These are phyloP conservation scores for Glycine tomentella DNA, from an alignment of 306 rosid species.

Conservation along the genomic window DNA sequence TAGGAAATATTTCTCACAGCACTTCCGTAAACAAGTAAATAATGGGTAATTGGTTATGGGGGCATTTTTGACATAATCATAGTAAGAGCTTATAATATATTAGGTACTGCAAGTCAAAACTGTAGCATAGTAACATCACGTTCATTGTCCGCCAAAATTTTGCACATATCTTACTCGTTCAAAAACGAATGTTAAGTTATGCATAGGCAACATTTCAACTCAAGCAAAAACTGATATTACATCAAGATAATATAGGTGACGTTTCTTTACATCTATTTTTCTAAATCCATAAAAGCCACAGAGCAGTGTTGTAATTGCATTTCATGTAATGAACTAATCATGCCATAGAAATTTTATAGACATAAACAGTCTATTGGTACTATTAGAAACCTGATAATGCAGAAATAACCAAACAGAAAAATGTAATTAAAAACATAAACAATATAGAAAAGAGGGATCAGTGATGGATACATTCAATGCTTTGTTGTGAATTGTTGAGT, in stretches of 20 bases:
- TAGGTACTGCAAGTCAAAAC: slow-evolving; percentile 7
- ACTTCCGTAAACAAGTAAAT: not conserved
- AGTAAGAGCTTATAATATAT: not conserved
- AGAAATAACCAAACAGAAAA: slow-evolving; percentile 36
- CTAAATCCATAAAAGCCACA: slow-evolving; percentile 23
- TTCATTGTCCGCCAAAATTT: slow-evolving; percentile 11
- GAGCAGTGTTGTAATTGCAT: not conserved
- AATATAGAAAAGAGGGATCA: not conserved
- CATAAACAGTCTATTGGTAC: slow-evolving; percentile 34
- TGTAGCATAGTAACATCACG: not conserved
- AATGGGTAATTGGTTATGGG: not conserved
- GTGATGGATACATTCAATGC: slow-evolving; percentile 88
- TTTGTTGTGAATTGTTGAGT: slow-evolving; percentile 90
- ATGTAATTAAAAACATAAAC: slow-evolving; percentile 3
- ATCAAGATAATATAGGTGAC: not conserved
- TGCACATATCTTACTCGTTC: not conserved
- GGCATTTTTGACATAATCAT: not conserved
- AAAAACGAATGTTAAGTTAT: not conserved
- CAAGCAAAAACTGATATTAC: not conserved
- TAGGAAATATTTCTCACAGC: not conserved
- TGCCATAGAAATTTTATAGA: slow-evolving; percentile 6
- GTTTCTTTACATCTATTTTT: slow-evolving; percentile 21
- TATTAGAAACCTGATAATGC: slow-evolving; percentile 28
- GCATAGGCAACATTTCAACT: slow-evolving; percentile 11
- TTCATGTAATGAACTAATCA: slow-evolving; percentile 14